phyloP scores from a whole-genome alignment of 495 filamentous ascomycete genomes.

The Poronia punctata region DNA sequence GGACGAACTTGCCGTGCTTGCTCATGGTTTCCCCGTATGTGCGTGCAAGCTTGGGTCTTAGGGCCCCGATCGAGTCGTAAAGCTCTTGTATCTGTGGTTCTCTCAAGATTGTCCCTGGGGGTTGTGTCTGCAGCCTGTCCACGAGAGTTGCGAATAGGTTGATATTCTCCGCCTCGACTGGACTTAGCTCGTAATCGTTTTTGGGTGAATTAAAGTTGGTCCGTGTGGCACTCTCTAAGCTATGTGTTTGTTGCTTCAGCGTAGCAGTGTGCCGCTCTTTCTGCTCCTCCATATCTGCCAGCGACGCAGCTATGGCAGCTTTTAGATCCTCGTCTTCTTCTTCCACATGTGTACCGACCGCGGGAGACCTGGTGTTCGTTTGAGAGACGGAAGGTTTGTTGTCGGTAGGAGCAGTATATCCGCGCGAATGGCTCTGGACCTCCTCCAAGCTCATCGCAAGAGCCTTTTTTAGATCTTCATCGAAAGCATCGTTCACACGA shows the following conservation, averaged over 20 bases:
- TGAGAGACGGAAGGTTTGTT: conserved; percentile 25
- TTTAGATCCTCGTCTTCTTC: conserved; percentile 92
- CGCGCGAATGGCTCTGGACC: conserved; percentile 56
- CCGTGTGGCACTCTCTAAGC: conserved; percentile 26
- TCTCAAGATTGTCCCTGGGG: conserved; percentile 86
- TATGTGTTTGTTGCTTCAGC: conserved; percentile 63
- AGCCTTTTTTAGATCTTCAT: conserved; percentile 89
- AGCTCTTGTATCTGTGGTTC: conserved; percentile 98
- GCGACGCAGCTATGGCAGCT: conserved; percentile 92
- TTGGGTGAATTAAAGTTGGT: conserved; percentile 54
- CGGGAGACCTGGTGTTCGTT: conserved; percentile 33
- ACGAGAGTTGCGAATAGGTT: conserved; percentile 93
- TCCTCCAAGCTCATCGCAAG: conserved; percentile 96
- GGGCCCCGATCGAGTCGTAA: conserved; percentile 88
- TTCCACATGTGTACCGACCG: conserved; percentile 46
- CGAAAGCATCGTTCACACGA: conserved; percentile 74
- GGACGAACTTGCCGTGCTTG: conserved; percentile 71
- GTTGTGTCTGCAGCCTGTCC: conserved; percentile 89
- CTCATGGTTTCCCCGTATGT: conserved; percentile 99
- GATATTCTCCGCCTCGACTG: conserved; percentile 94
- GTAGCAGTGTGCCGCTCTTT: conserved; percentile 81
- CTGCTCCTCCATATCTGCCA: conserved; percentile 96
- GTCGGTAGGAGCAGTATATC: conserved; percentile 33
- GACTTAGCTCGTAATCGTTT: conserved; percentile 90
- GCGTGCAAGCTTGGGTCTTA: conserved; percentile 88